These are phyloP conservation scores for Poronia punctata DNA, from an alignment of 495 filamentous ascomycete species.

Conservation along the genomic window DNA sequence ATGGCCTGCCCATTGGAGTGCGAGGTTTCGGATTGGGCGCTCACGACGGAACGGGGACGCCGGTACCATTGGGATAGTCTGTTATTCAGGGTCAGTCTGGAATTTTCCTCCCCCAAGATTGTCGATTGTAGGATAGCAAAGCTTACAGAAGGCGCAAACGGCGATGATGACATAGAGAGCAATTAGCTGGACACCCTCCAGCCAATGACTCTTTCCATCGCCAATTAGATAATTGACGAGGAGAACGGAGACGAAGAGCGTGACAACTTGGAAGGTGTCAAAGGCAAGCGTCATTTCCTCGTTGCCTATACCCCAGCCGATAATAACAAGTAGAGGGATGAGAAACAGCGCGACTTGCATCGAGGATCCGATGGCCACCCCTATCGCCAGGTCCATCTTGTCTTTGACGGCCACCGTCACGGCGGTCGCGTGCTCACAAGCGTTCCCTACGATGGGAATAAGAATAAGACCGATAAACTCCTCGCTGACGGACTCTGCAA, in stretches of 20 bases:
- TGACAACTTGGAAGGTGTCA: slow-evolving; percentile 73
- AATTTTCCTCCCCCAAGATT: background rate
- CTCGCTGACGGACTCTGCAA: slow-evolving; percentile 52
- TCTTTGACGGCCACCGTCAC: slow-evolving; percentile 83
- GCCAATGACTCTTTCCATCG: slow-evolving; percentile 55
- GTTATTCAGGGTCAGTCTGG: background rate
- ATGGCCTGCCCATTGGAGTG: too few relatives aligned
- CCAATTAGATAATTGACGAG: slow-evolving; percentile 79
- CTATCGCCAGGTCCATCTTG: slow-evolving; percentile 85
- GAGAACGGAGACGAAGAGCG: slow-evolving; percentile 71
- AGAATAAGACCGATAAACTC: slow-evolving; percentile 83
- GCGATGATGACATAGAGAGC: slow-evolving; percentile 72
- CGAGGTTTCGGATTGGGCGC: too few relatives aligned
- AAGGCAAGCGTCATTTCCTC: slow-evolving; percentile 67
- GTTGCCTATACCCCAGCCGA: slow-evolving; percentile 74
- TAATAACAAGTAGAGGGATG: slow-evolving; percentile 68
- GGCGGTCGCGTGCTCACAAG: slow-evolving; percentile 80
- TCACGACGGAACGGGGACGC: too few relatives aligned
- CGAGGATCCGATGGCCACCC: slow-evolving; percentile 74
- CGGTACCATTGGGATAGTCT: slow-evolving; percentile 12
- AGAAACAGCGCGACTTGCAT: slow-evolving; percentile 84
- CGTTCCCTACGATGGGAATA: slow-evolving; percentile 84
- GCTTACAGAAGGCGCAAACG: slow-evolving; percentile 47
- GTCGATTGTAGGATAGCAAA: too few relatives aligned
- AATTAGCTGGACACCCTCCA: slow-evolving; percentile 69